Conservation (phyloP, 139 green algal species). For the Coelastrella sp. region DNA sequence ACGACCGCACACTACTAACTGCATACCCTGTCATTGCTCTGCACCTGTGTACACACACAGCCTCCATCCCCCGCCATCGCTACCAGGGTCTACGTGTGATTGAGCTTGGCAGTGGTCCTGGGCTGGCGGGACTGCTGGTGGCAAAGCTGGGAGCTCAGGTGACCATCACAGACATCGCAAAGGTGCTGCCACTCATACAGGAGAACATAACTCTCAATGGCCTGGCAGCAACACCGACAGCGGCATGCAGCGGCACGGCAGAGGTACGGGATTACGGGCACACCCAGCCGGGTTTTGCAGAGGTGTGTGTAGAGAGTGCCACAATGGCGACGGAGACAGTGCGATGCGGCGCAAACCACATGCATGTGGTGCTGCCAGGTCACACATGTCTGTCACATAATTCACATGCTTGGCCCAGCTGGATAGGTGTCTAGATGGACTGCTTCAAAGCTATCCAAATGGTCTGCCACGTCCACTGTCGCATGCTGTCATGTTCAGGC, state of each 20-base stretch:
- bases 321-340: no score
- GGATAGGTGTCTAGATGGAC: no score
- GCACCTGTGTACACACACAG: slow-evolving; percentile 6
- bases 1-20: no score
- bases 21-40: no score
- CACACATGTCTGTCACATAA: no score
- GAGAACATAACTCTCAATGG: slow-evolving; percentile 65
- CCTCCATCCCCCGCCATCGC: slow-evolving; percentile 55
- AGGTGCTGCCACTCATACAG: slow-evolving; percentile 59
- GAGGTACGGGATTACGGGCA: slow-evolving; percentile 6
- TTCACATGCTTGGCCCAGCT: no score
- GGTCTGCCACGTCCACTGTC: not conserved
- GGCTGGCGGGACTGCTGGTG: slow-evolving; percentile 64
- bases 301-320: no score
- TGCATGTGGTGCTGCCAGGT: no score
- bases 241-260: slow-evolving; percentile 35
- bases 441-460: no score
- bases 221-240: not conserved
- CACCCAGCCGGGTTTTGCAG: no score
- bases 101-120: slow-evolving; percentile 68
- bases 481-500: slow-evolving; percentile 40
- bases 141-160: slow-evolving; percentile 67
- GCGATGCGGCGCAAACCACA: no score
- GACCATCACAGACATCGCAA: slow-evolving; percentile 66
- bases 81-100: slow-evolving; percentile 61